A percentile compares a stretch with the other conserved stretches of the same genome.
phyloP scores from a whole-genome alignment of 495 filamentous ascomycete species.

The Tetracladium setigerum region DNA sequence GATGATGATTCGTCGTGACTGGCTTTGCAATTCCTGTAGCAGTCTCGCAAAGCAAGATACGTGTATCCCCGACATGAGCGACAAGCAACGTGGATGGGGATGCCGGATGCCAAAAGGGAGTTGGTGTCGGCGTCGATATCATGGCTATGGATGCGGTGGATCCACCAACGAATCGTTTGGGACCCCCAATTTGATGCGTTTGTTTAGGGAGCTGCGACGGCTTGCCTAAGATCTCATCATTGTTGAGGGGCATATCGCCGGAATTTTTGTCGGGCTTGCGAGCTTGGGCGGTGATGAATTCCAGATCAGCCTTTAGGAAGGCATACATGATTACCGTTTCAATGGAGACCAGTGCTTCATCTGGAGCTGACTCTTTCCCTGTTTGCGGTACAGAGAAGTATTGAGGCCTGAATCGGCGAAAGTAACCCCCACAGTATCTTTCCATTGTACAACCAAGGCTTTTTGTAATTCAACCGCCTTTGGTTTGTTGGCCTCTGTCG shows the following conservation, averaged over 20 bases:
- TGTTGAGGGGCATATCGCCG: constrained; percentile 69
- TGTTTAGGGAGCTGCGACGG: constrained; percentile 45
- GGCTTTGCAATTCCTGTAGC: constrained; percentile 68
- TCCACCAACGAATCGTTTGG: constrained; percentile 79
- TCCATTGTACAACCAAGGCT: constrained; percentile 69
- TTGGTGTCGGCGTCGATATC: constrained; percentile 82
- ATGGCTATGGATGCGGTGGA: constrained; percentile 84
- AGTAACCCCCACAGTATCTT: constrained; percentile 88
- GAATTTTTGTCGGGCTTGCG: constrained; percentile 50
- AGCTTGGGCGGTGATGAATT: constrained; percentile 84
- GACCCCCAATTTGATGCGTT: constrained; percentile 56
- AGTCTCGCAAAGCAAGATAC: constrained; percentile 79
- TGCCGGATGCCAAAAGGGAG: constrained; percentile 90
- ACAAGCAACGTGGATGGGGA: constrained; percentile 76
- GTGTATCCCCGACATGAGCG: constrained; percentile 89
- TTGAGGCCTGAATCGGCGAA: constrained; percentile 75
- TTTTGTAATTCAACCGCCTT: constrained; percentile 55
- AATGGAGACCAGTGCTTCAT: constrained; percentile 32
- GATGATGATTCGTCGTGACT: constrained; percentile 83
- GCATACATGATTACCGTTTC: constrained; percentile 76
- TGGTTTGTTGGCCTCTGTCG: constrained; percentile 25
- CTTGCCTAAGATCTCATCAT: constrained; percentile 67
- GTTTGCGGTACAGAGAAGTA: constrained; percentile 37
- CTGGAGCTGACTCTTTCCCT: constrained; percentile 1
- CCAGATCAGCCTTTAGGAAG: constrained; percentile 84